These are phyloP conservation scores for Chrysosporium queenslandicum DNA, from an alignment of 2,329 filamentous ascomycete genomes.

Conservation along the genomic window DNA sequence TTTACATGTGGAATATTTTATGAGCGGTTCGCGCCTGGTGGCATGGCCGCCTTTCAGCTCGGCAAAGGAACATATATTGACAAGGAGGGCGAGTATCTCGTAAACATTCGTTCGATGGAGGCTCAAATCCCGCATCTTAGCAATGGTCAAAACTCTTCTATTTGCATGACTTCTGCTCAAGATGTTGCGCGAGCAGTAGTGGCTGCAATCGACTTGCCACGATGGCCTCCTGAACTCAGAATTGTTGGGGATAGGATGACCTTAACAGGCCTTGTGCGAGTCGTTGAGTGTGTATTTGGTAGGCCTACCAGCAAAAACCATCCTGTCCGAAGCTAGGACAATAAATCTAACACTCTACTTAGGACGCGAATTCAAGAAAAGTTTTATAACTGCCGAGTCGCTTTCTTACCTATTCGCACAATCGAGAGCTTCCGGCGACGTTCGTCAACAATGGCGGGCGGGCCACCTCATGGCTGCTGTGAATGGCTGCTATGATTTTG, in stretches of 20 bases:
- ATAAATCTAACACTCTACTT: too few species aligned
- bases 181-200: constrained; percentile 64
- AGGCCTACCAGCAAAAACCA: constrained; percentile 13
- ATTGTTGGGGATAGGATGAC: constrained; percentile 59
- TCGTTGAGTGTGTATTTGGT: constrained; percentile 41
- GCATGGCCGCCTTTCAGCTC: constrained; percentile 51
- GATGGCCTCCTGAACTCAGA: constrained; percentile 59
- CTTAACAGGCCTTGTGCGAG: constrained; percentile 51
- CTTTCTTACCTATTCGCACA: constrained; percentile 16
- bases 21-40: constrained; percentile 61
- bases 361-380: constrained; percentile 22
- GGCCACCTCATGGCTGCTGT: constrained; percentile 58
- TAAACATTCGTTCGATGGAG: constrained; percentile 49
- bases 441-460: constrained; percentile 35
- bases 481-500: constrained; percentile 58
- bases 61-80: constrained; percentile 47
- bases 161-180: constrained; percentile 59
- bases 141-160: constrained; percentile 41
- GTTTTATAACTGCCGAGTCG: constrained; percentile 20
- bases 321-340: too few species aligned
- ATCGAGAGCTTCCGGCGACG: constrained; percentile 28
- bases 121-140: constrained; percentile 54
- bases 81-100: constrained; percentile 54
- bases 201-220: constrained; percentile 51
- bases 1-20: constrained; percentile 69